Conservation (phyloP, 2,329 filamentous ascomycete species). For the Chrysosporium keratinophilum region DNA sequence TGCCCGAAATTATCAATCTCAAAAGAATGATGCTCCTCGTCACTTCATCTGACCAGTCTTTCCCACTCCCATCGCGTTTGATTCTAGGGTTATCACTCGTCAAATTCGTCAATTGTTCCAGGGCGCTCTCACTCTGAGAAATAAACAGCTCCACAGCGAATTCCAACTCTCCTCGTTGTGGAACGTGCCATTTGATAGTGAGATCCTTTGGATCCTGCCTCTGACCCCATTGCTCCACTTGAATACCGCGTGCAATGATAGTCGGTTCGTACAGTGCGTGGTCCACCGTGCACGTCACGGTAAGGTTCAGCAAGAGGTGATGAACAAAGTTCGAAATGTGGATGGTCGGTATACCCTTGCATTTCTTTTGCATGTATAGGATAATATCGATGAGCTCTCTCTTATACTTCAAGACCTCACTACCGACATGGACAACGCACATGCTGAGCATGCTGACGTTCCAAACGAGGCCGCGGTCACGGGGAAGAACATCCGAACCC, state of each 20-base stretch:
- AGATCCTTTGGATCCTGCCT: slow-evolving; percentile 63
- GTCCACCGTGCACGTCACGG: slow-evolving; percentile 86
- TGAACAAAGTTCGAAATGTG: slow-evolving; percentile 97
- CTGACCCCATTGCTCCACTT: slow-evolving; percentile 74
- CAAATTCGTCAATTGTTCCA: slow-evolving; percentile 64
- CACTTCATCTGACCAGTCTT: slow-evolving; percentile 97
- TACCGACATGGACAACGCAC: slow-evolving; percentile 92
- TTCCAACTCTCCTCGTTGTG: slow-evolving; percentile 65
- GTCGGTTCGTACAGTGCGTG: slow-evolving; percentile 77
- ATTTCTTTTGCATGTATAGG: slow-evolving; percentile 92
- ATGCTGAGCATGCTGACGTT: slow-evolving; percentile 95
- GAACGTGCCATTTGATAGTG: slow-evolving; percentile 84
- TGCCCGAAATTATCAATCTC: slow-evolving; percentile 77
- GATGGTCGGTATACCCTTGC: slow-evolving; percentile 83
- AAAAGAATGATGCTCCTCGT: slow-evolving; percentile 80
- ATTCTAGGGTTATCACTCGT: slow-evolving; percentile 71
- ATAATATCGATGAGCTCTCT: slow-evolving; percentile 83
- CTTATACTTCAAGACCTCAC: slow-evolving; percentile 79
- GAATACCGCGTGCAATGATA: slow-evolving; percentile 59
- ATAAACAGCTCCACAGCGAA: slow-evolving; percentile 87
- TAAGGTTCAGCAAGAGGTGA: slow-evolving; percentile 86
- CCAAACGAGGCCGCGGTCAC: slow-evolving; percentile 90
- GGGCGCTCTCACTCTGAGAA: slow-evolving; percentile 66
- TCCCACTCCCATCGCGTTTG: slow-evolving; percentile 87
- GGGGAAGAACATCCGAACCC: slow-evolving; percentile 82